A percentile compares a stretch with the other conserved stretches of the same genome.
Evolutionary conservation across 768 basidiomycete species (phyloP).

Genomic region (Fistulinella prunicolor): DNA sequence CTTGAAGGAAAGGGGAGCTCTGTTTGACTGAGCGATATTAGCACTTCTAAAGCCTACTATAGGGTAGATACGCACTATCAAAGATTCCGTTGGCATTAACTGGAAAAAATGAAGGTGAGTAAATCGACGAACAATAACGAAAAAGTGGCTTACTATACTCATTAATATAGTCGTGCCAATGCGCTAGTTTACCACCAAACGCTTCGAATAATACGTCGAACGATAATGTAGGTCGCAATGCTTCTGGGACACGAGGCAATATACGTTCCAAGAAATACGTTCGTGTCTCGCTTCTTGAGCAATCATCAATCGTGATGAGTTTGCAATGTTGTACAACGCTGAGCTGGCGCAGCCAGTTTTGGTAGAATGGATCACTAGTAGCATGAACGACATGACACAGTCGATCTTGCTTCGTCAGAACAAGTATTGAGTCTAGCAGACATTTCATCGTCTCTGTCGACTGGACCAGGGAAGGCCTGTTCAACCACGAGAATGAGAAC

Average conservation of each 20-base stretch:
- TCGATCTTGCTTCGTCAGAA: slow-evolving; percentile 85
- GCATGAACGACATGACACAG: slow-evolving; percentile 80
- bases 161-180: slow-evolving; percentile 77
- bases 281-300: slow-evolving; percentile 67
- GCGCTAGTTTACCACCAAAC: slow-evolving; percentile 81
- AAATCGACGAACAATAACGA: background rate
- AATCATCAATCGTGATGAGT: slow-evolving; percentile 81
- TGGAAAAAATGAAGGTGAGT: slow-evolving; percentile 27
- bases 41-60: slow-evolving; percentile 1
- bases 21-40: slow-evolving; percentile 54
- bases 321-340: slow-evolving; percentile 85
- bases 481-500: slow-evolving; percentile 1
- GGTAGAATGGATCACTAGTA: slow-evolving; percentile 82
- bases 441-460: slow-evolving; percentile 82
- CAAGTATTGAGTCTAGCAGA: slow-evolving; percentile 80
- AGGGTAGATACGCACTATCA: slow-evolving; percentile 48
- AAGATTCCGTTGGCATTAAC: slow-evolving; percentile 74
- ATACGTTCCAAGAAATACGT: slow-evolving; percentile 63
- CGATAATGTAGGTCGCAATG: slow-evolving; percentile 49
- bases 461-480: slow-evolving; percentile 70
- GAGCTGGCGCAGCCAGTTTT: slow-evolving; percentile 76
- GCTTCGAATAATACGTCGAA: slow-evolving; percentile 76
- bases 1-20: slow-evolving; percentile 82
- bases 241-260: slow-evolving; percentile 67
- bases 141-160: slow-evolving; percentile 52